Conservation (phyloP, 225 moss, liverwort and hornwort genomes). For the Polytrichum commune region DNA sequence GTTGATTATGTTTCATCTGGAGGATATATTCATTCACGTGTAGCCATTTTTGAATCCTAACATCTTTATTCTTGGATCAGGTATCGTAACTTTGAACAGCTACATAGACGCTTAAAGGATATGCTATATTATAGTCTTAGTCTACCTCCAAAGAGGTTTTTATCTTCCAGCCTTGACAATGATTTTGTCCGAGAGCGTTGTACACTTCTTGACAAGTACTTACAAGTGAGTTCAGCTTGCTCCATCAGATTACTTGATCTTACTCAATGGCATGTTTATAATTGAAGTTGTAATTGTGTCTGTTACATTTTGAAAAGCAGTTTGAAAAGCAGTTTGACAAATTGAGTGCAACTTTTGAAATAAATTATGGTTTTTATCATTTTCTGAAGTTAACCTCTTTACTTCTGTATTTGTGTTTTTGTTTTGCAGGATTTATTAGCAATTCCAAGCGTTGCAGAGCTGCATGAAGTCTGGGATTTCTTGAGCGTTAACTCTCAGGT, state of each 20-base stretch:
- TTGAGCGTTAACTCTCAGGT: conserved; percentile 62
- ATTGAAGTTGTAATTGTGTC: background rate
- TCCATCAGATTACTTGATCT: too few species aligned
- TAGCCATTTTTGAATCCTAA: too few species aligned
- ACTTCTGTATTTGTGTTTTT: background rate
- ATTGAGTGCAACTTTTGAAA: too few species aligned
- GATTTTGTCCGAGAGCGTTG: conserved; percentile 54
- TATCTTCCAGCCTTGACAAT: conserved; percentile 51
- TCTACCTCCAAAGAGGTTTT: conserved; percentile 56
- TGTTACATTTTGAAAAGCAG: background rate
- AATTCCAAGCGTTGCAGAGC: conserved; percentile 63
- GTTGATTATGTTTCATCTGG: too few species aligned
- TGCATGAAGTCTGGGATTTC: conserved; percentile 68
- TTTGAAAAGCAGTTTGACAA: background rate
- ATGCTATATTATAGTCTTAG: conserved; percentile 61
- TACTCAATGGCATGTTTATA: background rate
- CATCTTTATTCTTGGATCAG: conserved; percentile 25
- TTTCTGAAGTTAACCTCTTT: background rate
- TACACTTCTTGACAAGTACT: conserved; percentile 52
- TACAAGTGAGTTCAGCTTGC: conserved; percentile 35
- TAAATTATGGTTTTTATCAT: background rate
- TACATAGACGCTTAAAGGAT: conserved; percentile 89
- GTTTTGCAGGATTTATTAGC: conserved; percentile 50
- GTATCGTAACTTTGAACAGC: conserved; percentile 93
- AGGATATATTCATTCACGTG: too few species aligned